phyloP scores from a whole-genome alignment of 2,329 filamentous ascomycete species.

The Aspergillus unguis region DNA sequence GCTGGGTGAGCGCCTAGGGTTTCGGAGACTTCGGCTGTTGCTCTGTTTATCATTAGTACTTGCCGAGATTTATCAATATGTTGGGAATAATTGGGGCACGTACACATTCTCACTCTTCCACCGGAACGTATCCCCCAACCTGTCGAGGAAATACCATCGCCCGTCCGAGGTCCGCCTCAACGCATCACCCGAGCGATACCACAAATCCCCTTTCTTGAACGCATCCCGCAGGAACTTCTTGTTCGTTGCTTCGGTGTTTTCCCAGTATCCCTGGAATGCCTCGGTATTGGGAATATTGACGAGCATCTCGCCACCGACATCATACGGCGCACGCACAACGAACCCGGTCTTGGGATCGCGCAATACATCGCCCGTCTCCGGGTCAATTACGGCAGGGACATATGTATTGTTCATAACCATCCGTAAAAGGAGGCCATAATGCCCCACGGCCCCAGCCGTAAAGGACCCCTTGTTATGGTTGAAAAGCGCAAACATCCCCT shows the following conservation, averaged over 20 bases:
- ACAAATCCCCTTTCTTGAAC: slow-evolving; percentile 64
- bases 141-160: slow-evolving; percentile 67
- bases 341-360: slow-evolving; percentile 50
- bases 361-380: slow-evolving; percentile 63
- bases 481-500: slow-evolving; percentile 63
- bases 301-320: slow-evolving; percentile 71
- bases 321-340: slow-evolving; percentile 50
- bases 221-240: slow-evolving; percentile 65
- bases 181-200: slow-evolving; percentile 67
- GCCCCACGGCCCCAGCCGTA: slow-evolving; percentile 62
- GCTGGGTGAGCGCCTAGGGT: slow-evolving; percentile 58
- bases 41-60: slow-evolving; percentile 16
- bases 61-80: not conserved
- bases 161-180: slow-evolving; percentile 61
- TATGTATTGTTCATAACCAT: slow-evolving; percentile 52
- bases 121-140: slow-evolving; percentile 69
- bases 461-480: slow-evolving; percentile 63
- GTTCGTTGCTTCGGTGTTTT: slow-evolving; percentile 62
- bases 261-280: slow-evolving; percentile 67
- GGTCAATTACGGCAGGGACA: slow-evolving; percentile 66
- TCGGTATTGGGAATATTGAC: slow-evolving; percentile 58
- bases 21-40: slow-evolving; percentile 64
- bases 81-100: not conserved
- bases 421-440: slow-evolving; percentile 64
- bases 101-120: slow-evolving; percentile 70